Conservation (phyloP, 305 asterid species). For the Stenogyne calaminthoides region DNA sequence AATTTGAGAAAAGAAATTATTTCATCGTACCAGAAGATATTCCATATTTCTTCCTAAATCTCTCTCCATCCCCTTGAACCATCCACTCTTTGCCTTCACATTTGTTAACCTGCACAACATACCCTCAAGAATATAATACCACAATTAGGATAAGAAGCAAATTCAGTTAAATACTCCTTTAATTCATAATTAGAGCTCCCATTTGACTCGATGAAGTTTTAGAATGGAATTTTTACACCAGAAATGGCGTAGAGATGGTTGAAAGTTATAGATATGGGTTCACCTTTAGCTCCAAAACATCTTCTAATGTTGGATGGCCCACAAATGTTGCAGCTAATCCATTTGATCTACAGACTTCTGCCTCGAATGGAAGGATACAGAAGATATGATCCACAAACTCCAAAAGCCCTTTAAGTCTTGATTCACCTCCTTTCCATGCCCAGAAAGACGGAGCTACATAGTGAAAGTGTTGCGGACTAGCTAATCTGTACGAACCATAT, state of each 20-base stretch:
- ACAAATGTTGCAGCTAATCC: constrained; percentile 89
- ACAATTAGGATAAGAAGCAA: constrained; percentile 19
- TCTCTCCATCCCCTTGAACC: constrained; percentile 63
- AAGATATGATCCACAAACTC: constrained; percentile 81
- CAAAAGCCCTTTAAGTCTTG: constrained; percentile 69
- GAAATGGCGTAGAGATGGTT: constrained; percentile 10
- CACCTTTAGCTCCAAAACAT: constrained; percentile 68
- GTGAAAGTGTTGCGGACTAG: constrained; percentile 72
- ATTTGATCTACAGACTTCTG: constrained; percentile 61
- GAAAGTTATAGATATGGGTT: constrained; percentile 5
- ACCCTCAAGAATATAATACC: constrained; percentile 22
- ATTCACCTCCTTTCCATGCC: constrained; percentile 98
- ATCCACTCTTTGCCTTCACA: constrained; percentile 41
- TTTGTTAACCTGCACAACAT: constrained; percentile 44
- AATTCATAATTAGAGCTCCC: background rate
- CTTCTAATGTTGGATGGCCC: constrained; percentile 94
- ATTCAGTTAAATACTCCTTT: background rate
- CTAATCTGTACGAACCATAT: constrained; percentile 43
- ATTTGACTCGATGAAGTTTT: background rate
- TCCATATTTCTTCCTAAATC: constrained; percentile 56
- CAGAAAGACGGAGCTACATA: constrained; percentile 96
- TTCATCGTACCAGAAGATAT: constrained; percentile 61
- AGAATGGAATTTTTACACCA: background rate
- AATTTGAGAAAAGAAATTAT: constrained; percentile 17
- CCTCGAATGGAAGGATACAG: constrained; percentile 97